These are phyloP conservation scores for Ganoderma resinaceum DNA, from an alignment of 1,284 basidiomycete genomes.

Conservation along the genomic window DNA sequence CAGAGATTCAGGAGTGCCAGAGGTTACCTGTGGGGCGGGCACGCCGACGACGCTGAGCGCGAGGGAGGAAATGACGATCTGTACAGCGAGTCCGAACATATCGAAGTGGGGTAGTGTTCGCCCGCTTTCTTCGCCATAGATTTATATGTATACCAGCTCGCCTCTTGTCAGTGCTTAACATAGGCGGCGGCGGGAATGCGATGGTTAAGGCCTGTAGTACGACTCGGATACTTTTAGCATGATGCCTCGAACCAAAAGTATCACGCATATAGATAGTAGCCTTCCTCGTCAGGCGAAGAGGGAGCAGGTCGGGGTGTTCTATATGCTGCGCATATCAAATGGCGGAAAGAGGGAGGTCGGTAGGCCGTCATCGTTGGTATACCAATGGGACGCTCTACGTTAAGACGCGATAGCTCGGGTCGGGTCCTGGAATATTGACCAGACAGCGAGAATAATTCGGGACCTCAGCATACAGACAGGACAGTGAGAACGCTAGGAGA, in stretches of 20 bases:
- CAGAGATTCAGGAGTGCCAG: not conserved
- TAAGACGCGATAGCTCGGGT: not conserved
- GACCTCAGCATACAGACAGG: not conserved
- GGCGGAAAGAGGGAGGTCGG: not conserved
- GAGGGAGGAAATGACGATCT: not conserved
- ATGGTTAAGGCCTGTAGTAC: not conserved
- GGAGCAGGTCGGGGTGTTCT: not conserved
- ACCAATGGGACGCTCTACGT: not conserved
- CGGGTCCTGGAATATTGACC: not conserved
- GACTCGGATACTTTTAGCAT: not conserved
- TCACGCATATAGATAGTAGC: not conserved
- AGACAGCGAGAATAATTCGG: not conserved
- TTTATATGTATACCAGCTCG: not conserved
- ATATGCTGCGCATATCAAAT: not conserved
- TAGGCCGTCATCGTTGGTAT: not conserved
- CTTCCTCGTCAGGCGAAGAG: not conserved
- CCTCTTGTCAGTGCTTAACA: not conserved
- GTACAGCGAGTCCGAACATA: constrained; percentile 16
- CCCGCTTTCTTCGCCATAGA: too few species aligned
- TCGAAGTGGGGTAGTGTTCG: not conserved
- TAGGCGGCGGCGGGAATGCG: not conserved
- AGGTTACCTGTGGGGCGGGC: not conserved
- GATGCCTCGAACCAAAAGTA: not conserved
- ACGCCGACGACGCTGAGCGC: not conserved
- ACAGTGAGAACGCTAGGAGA: not conserved